phyloP scores from a whole-genome alignment of 192 early-diverging fungal species.

The Blastocladiella britannica region DNA sequence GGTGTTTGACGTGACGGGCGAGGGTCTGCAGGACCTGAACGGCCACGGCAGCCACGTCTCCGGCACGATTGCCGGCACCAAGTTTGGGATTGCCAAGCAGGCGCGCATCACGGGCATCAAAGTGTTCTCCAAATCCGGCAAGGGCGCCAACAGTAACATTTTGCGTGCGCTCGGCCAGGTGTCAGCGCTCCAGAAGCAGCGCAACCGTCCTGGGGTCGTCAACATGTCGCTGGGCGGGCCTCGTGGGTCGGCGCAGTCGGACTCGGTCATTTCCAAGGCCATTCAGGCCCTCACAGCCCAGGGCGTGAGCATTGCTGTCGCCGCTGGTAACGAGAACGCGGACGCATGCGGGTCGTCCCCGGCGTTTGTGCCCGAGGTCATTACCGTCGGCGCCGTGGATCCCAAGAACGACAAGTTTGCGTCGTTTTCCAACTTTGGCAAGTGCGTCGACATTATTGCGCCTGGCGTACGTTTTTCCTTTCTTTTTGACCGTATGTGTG shows the following conservation, averaged over 20 bases:
- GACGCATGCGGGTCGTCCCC: slow-evolving; percentile 4
- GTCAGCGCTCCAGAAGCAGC: neutral
- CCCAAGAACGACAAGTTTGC: slow-evolving; percentile 2
- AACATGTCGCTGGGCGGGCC: slow-evolving; percentile 5
- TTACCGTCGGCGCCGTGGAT: slow-evolving; percentile 7
- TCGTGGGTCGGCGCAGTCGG: neutral
- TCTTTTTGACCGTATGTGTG: too few species aligned
- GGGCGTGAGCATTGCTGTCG: slow-evolving; percentile 3
- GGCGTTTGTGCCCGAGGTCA: slow-evolving; percentile 2
- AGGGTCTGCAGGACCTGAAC: neutral
- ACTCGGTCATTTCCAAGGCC: neutral
- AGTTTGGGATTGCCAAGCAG: neutral
- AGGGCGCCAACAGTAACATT: neutral
- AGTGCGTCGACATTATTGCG: slow-evolving; percentile 6
- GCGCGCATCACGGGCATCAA: neutral
- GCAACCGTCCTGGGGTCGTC: slow-evolving; percentile 1
- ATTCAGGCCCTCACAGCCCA: slow-evolving; percentile 2
- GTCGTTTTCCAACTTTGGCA: slow-evolving; percentile 3
- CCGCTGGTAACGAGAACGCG: slow-evolving; percentile 7
- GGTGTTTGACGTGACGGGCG: neutral
- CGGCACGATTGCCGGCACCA: neutral
- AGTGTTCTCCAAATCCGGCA: neutral
- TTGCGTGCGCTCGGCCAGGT: neutral
- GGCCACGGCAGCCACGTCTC: neutral
- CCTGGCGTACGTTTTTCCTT: too few species aligned